A percentile compares a stretch with the other conserved stretches of the same genome.
Evolutionary conservation across 371 early-diverging fungal species (phyloP).

Genomic region (Circinella umbellata): DNA sequence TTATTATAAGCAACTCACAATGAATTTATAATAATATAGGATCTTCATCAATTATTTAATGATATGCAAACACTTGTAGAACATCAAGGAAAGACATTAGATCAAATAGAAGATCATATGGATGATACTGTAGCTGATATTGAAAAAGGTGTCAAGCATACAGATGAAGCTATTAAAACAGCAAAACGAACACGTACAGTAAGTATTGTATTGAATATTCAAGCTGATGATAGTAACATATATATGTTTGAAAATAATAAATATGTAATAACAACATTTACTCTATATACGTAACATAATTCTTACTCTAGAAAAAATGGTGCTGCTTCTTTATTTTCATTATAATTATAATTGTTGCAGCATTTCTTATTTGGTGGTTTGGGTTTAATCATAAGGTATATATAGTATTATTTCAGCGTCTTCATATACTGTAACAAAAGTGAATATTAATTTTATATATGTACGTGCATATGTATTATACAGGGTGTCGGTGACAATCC

Average conservation of each 20-base stretch:
- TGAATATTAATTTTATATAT: too few species aligned
- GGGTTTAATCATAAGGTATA: conserved; percentile 28
- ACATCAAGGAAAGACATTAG: conserved; percentile 71
- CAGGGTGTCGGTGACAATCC: conserved; percentile 27
- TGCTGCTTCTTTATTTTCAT: conserved; percentile 50
- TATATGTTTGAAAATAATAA: background rate
- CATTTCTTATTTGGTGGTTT: conserved; percentile 44
- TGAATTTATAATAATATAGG: conserved; percentile 3
- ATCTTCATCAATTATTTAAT: conserved; percentile 31
- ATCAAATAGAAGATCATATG: conserved; percentile 70
- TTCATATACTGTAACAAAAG: too few species aligned
- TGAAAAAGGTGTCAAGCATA: conserved; percentile 66
- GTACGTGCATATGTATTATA: background rate
- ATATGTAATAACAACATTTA: too few species aligned
- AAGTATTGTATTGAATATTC: conserved; percentile 2
- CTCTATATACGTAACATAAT: background rate
- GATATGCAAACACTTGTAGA: conserved; percentile 84
- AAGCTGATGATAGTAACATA: background rate
- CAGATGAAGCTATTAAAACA: conserved; percentile 64
- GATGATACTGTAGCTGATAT: conserved; percentile 62
- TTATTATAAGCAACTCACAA: too few species aligned
- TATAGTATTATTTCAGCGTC: too few species aligned
- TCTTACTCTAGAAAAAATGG: conserved; percentile 55
- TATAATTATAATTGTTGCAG: conserved; percentile 43
- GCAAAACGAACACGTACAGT: conserved; percentile 72